Evolutionary conservation across 805 yeast species (phyloP).

Genomic region (Hanseniaspora singularis): DNA sequence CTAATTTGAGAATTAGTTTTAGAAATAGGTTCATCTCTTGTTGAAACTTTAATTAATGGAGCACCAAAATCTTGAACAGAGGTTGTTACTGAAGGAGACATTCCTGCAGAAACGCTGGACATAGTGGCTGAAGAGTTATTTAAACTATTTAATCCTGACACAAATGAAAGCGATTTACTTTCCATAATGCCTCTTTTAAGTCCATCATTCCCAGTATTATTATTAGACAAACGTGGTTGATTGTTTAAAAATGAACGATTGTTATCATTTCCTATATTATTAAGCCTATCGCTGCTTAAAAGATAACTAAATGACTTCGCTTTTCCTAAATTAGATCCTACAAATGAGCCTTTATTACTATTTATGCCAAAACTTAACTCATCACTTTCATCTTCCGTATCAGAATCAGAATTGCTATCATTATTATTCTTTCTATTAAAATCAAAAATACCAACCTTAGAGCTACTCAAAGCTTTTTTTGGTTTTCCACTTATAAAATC

Average conservation of each 20-base stretch:
- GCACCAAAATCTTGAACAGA: constrained; percentile 4
- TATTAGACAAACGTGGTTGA: neutral
- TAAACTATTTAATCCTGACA: neutral
- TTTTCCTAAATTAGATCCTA: too few species aligned
- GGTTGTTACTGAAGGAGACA: too few species aligned
- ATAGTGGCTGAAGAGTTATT: too few species aligned
- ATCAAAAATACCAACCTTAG: too few species aligned
- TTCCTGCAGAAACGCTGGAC: neutral
- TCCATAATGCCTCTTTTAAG: neutral
- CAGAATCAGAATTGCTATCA: constrained; percentile 8
- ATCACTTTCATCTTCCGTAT: neutral
- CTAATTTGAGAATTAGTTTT: neutral
- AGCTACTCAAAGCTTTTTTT: too few species aligned
- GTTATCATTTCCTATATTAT: too few species aligned
- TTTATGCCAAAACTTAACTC: too few species aligned
- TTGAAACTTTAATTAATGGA: neutral
- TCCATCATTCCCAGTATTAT: neutral
- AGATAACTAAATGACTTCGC: too few species aligned
- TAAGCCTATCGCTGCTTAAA: too few species aligned
- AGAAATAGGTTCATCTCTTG: neutral
- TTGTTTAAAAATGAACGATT: neutral
- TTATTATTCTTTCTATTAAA: too few species aligned
- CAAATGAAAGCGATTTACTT: neutral
- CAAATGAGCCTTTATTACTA: too few species aligned
- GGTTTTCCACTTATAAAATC: neutral